phyloP scores from a whole-genome alignment of 331 rosid species.

The Spiraea crenata region DNA sequence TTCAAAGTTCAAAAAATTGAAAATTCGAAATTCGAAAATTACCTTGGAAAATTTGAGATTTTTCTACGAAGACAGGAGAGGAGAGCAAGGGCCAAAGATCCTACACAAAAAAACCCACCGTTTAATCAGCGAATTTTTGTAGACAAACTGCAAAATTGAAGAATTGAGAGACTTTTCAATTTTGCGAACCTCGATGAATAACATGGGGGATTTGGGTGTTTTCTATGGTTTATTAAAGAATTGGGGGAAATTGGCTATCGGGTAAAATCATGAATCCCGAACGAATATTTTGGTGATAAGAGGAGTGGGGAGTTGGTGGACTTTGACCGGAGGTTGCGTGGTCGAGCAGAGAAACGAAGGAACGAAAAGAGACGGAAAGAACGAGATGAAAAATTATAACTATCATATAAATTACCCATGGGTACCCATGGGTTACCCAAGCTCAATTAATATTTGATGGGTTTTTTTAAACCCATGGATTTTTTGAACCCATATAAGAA shows the following conservation, averaged over 20 bases:
- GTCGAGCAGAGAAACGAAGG: not conserved
- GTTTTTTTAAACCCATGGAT: no score
- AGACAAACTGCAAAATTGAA: no score
- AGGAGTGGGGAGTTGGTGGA: no score
- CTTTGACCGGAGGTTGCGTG: not conserved
- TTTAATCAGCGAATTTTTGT: not conserved
- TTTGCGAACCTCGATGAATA: constrained; percentile 55
- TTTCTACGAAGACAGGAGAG: constrained; percentile 26
- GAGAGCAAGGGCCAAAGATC: constrained; percentile 58
- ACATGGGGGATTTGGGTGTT: constrained; percentile 44
- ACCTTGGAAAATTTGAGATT: constrained; percentile 46
- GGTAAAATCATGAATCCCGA: constrained; percentile 6
- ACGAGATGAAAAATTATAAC: no score
- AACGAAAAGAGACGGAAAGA: no score
- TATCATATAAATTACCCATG: no score
- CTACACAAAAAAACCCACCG: constrained; percentile 25
- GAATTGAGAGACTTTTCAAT: no score
- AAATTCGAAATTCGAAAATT: constrained; percentile 3
- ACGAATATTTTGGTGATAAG: no score
- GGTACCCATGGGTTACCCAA: no score
- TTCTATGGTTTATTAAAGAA: not conserved
- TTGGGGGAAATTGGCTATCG: not conserved
- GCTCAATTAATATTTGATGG: no score
- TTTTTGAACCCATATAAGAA: no score
- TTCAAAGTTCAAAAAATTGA: no score